Evolutionary conservation across 139 green algal species (phyloP).

Genomic region (Diplosphaera chodatii): DNA sequence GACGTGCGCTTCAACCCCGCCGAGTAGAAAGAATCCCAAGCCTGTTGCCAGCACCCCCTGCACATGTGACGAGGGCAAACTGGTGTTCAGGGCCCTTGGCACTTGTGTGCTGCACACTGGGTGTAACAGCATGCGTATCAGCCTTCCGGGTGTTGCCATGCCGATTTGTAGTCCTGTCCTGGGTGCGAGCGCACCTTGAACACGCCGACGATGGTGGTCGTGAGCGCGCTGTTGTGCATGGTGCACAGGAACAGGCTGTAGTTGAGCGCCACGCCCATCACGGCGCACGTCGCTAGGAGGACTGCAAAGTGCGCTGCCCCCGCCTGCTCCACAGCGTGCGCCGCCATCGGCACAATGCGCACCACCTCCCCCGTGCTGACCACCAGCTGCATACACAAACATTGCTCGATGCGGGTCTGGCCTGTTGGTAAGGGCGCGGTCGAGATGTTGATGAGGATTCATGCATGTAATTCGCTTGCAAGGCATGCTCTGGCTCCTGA

Average conservation of each 20-base stretch:
- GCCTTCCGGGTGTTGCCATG: too few species aligned
- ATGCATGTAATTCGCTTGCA: too few species aligned
- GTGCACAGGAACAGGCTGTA: slow-evolving; percentile 68
- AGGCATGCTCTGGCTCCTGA: too few species aligned
- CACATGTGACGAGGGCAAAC: background rate
- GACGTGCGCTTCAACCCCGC: slow-evolving; percentile 27
- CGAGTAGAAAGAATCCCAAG: slow-evolving; percentile 69
- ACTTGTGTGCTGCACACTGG: too few species aligned
- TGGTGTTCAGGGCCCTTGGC: too few species aligned
- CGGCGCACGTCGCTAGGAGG: slow-evolving; percentile 8
- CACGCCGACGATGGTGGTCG: slow-evolving; percentile 73
- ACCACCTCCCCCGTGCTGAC: slow-evolving; percentile 22
- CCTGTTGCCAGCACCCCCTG: slow-evolving; percentile 34
- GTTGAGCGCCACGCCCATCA: slow-evolving; percentile 50
- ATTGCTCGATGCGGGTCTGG: too few species aligned
- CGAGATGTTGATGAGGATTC: too few species aligned
- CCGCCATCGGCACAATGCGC: background rate
- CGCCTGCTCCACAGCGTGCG: background rate
- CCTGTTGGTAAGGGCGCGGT: too few species aligned
- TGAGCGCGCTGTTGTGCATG: slow-evolving; percentile 64
- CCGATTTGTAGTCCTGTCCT: too few species aligned
- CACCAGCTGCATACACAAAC: slow-evolving; percentile 9
- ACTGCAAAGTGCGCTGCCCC: background rate
- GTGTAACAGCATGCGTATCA: too few species aligned
- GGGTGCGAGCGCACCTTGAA: slow-evolving; percentile 28